Conservation (phyloP, 441 rosid species). For the Erysimum cheiri region DNA sequence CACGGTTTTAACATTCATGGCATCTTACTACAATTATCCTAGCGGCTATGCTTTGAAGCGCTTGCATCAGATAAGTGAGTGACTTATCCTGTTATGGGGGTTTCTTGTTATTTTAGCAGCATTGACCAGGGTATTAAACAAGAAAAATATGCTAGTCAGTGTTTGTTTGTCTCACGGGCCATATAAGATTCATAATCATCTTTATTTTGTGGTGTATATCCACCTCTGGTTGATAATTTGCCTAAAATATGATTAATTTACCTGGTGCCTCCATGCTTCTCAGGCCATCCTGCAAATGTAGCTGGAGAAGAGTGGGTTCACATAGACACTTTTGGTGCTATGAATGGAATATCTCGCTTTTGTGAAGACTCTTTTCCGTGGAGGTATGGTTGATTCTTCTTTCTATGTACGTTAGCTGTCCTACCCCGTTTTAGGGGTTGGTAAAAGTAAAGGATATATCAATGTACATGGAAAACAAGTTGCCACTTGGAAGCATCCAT, state of each 20-base stretch:
- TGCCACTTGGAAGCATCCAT: conserved; percentile 23
- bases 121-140: conserved; percentile 17
- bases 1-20: conserved; percentile 75
- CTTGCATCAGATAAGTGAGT: conserved; percentile 81
- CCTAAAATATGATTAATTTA: conserved; percentile 1
- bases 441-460: conserved; percentile 20
- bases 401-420: conserved; percentile 18
- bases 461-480: conserved; percentile 18
- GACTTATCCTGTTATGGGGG: conserved; percentile 15
- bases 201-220: conserved; percentile 26
- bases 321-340: conserved; percentile 91
- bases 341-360: conserved; percentile 96
- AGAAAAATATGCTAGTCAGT: conserved; percentile 25
- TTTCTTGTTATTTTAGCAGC: conserved; percentile 18
- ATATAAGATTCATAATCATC: conserved; percentile 2
- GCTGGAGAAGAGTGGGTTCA: conserved; percentile 78
- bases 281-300: conserved; percentile 58
- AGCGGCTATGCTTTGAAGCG: conserved; percentile 83
- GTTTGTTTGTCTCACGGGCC: conserved; percentile 21
- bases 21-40: conserved; percentile 91
- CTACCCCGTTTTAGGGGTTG: conserved; percentile 7
- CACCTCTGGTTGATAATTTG: conserved; percentile 22
- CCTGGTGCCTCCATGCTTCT: conserved; percentile 27
- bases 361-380: conserved; percentile 80
- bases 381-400: conserved; percentile 60